A percentile compares a stretch with the other conserved stretches of the same genome.
These are phyloP conservation scores for Trametes sanguinea DNA, from an alignment of 768 basidiomycete species.

Conservation along the genomic window DNA sequence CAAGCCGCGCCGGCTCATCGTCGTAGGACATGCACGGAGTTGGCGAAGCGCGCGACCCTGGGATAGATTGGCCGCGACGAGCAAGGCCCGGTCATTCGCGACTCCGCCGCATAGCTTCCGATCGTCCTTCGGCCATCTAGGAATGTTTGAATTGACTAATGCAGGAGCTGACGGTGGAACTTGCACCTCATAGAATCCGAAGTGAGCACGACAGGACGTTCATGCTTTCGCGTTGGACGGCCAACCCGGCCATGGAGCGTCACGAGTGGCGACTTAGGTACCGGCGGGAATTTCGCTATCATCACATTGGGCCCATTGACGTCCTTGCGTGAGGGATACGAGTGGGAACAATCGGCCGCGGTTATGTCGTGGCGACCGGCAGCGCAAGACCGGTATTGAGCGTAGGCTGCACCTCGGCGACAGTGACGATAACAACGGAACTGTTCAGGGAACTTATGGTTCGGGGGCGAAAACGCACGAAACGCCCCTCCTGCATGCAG, in stretches of 20 bases:
- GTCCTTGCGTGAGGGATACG: too few species aligned
- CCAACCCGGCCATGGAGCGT: conserved; percentile 4
- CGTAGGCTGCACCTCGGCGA: too few species aligned
- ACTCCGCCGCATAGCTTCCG: not conserved
- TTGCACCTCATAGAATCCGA: not conserved
- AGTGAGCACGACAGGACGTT: not conserved
- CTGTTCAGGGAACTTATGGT: not conserved
- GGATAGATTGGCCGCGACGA: conserved; percentile 4
- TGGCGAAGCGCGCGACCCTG: conserved; percentile 6
- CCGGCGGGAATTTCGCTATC: not conserved
- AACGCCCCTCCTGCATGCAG: not conserved
- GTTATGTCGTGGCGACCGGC: too few species aligned
- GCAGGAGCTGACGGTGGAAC: not conserved
- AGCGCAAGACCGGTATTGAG: too few species aligned
- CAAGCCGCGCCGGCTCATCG: not conserved
- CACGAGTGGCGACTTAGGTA: not conserved
- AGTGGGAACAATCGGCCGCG: too few species aligned
- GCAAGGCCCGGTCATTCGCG: not conserved
- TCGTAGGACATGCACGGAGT: not conserved
- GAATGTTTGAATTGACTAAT: conserved; percentile 24
- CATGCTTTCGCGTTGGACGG: conserved; percentile 4
- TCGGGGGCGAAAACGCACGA: not conserved
- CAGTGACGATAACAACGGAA: not conserved
- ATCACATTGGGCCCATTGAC: not conserved
- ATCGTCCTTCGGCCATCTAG: conserved; percentile 17